A percentile compares a stretch with the other conserved stretches of the same genome.
Evolutionary conservation across 1,284 basidiomycete genomes (phyloP).

Genomic region (Mycosarcoma maydis): DNA sequence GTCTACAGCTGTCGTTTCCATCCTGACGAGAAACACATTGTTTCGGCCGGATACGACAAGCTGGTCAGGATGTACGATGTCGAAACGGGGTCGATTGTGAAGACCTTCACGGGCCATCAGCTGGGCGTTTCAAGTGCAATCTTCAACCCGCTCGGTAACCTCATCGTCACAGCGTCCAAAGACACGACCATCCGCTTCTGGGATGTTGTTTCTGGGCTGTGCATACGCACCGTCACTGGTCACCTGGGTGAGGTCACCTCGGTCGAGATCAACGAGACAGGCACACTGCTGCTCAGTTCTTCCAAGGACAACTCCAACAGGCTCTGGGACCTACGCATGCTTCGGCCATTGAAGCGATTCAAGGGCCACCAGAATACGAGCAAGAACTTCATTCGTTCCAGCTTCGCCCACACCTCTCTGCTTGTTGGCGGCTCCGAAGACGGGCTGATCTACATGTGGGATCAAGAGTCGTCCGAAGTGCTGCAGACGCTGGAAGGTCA

Average conservation of each 20-base stretch:
- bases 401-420: conserved; percentile 68
- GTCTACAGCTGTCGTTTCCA: conserved; percentile 70
- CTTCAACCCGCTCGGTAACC: conserved; percentile 69
- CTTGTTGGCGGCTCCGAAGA: conserved; percentile 69
- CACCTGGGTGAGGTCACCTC: conserved; percentile 70
- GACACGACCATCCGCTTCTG: conserved; percentile 70
- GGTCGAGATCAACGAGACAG: conserved; percentile 69
- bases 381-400: conserved; percentile 69
- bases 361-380: conserved; percentile 71
- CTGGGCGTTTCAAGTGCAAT: conserved; percentile 69
- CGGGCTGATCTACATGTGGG: conserved; percentile 66
- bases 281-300: conserved; percentile 69
- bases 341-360: conserved; percentile 68
- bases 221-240: conserved; percentile 68
- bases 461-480: conserved; percentile 62
- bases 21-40: conserved; percentile 67
- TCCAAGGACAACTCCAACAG: conserved; percentile 70
- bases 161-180: conserved; percentile 69
- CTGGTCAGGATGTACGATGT: conserved; percentile 70
- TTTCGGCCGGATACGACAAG: conserved; percentile 70
- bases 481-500: conserved; percentile 66
- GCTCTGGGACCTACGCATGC: conserved; percentile 63
- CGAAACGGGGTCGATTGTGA: conserved; percentile 67
- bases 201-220: conserved; percentile 70
- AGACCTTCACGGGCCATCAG: conserved; percentile 70